Percentiles rank a stretch among this genome's conserved stretches.
Conservation (phyloP, 495 filamentous ascomycete genomes). For the Annulohypoxylon moriforme region DNA sequence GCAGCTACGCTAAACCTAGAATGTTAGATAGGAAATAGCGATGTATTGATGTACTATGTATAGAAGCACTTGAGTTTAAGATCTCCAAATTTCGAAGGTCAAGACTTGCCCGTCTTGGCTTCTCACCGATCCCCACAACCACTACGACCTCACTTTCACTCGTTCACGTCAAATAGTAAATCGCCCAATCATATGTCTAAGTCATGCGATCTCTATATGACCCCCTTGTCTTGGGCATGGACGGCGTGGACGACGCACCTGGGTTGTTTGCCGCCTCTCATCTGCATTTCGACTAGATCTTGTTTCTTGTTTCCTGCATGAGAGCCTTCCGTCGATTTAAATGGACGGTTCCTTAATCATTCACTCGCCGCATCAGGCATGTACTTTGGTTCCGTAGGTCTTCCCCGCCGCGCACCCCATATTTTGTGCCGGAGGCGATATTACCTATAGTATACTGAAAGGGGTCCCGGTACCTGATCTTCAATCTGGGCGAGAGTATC, state of each 20-base stretch:
- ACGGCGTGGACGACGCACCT: conserved; percentile 15
- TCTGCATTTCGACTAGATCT: conserved; percentile 10
- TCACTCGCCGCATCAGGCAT: conserved; percentile 2
- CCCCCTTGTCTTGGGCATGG: conserved; percentile 30
- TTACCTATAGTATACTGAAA: not conserved
- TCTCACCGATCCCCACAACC: conserved; percentile 4
- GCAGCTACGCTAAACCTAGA: not conserved
- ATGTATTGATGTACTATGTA: not conserved
- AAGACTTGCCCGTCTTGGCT: conserved; percentile 20
- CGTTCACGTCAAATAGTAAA: conserved; percentile 12
- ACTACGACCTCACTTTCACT: conserved; percentile 1
- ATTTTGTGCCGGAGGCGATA: conserved; percentile 2
- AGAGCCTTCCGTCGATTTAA: not conserved
- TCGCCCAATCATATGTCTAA: conserved; percentile 37
- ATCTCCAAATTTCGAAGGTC: conserved; percentile 5
- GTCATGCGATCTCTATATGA: conserved; percentile 37
- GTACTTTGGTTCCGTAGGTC: conserved; percentile 1
- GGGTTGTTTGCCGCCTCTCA: conserved; percentile 2
- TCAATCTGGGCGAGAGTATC: not conserved
- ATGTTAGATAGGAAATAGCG: not conserved
- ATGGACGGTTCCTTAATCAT: not conserved
- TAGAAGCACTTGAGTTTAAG: not conserved
- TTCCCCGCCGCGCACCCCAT: not conserved
- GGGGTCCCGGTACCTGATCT: conserved; percentile 24
- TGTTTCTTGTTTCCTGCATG: conserved; percentile 11